phyloP scores from a whole-genome alignment of 2,329 filamentous ascomycete genomes.

The Phialophora macrospora region DNA sequence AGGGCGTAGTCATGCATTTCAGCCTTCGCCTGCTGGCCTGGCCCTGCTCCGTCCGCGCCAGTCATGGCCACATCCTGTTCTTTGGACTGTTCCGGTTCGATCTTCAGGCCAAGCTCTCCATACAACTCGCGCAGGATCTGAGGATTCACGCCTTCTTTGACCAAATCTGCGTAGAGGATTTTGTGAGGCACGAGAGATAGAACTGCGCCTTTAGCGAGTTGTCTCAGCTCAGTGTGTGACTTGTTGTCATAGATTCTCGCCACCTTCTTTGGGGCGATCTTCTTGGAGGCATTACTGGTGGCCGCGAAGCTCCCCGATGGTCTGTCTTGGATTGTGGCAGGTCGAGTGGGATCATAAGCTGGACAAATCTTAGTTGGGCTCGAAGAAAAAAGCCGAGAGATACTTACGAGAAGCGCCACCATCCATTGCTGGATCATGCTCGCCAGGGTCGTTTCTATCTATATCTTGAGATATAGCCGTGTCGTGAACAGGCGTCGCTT shows the following conservation, averaged over 20 bases:
- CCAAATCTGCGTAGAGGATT: slow-evolving; percentile 73
- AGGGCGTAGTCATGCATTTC: neutral
- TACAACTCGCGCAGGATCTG: slow-evolving; percentile 68
- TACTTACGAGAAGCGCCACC: slow-evolving; percentile 32
- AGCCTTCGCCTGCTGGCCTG: neutral
- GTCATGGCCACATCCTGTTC: neutral
- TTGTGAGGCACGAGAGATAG: slow-evolving; percentile 66
- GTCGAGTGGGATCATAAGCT: slow-evolving; percentile 35
- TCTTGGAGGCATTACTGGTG: slow-evolving; percentile 7
- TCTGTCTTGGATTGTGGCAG: slow-evolving; percentile 25
- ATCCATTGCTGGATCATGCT: slow-evolving; percentile 16
- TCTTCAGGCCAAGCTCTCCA: slow-evolving; percentile 66
- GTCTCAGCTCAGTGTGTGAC: slow-evolving; percentile 47
- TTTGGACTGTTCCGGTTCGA: slow-evolving; percentile 16
- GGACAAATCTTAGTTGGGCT: slow-evolving; percentile 5
- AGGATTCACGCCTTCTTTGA: slow-evolving; percentile 73
- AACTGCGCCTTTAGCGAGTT: slow-evolving; percentile 68
- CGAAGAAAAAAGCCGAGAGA: neutral
- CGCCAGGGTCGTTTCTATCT: neutral
- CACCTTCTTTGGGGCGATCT: slow-evolving; percentile 8
- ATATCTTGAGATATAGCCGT: slow-evolving; percentile 1
- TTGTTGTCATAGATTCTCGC: slow-evolving; percentile 37
- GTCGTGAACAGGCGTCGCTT: neutral
- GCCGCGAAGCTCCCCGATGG: slow-evolving; percentile 12
- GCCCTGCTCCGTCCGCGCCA: neutral